These are phyloP conservation scores for Sporothrix mexicana DNA, from an alignment of 2,329 filamentous ascomycete genomes.

Conservation along the genomic window DNA sequence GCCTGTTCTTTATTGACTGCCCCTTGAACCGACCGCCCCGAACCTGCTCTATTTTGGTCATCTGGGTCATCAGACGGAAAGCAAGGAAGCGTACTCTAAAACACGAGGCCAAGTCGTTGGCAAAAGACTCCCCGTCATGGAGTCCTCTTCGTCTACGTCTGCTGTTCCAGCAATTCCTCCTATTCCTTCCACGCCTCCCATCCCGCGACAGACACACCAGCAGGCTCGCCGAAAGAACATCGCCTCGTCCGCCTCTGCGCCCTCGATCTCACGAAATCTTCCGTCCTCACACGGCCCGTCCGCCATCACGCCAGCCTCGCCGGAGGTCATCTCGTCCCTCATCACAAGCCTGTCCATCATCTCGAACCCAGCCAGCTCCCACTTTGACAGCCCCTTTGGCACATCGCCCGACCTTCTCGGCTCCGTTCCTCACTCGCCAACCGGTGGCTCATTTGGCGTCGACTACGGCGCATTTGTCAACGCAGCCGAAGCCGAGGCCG, in stretches of 20 bases:
- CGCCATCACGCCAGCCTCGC: constrained; percentile 44
- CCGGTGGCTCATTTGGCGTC: constrained; percentile 67
- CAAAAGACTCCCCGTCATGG: constrained; percentile 35
- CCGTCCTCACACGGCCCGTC: constrained; percentile 34
- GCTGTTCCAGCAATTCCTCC: constrained; percentile 18
- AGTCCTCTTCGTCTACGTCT: constrained; percentile 30
- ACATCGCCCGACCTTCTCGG: constrained; percentile 46
- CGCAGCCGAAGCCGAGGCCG: constrained; percentile 55
- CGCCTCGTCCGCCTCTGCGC: constrained; percentile 20
- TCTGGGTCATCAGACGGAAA: constrained; percentile 19
- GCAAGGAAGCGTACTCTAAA: constrained; percentile 15
- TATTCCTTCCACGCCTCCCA: constrained; percentile 40
- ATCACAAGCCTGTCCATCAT: constrained; percentile 74
- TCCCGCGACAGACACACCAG: constrained; percentile 43
- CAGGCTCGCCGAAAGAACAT: constrained; percentile 43
- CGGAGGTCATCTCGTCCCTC: constrained; percentile 71
- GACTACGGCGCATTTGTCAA: constrained; percentile 72
- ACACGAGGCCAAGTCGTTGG: constrained; percentile 13
- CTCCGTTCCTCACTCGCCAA: constrained; percentile 46
- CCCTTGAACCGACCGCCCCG: constrained; percentile 21
- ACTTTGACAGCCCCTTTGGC: constrained; percentile 67
- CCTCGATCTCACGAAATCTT: constrained; percentile 29
- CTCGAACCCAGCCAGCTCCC: constrained; percentile 69
- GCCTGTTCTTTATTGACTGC: constrained; percentile 15
- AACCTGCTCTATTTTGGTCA: constrained; percentile 26